Conservation (phyloP, 257 asterid species). For the Ocimum tenuiflorum region DNA sequence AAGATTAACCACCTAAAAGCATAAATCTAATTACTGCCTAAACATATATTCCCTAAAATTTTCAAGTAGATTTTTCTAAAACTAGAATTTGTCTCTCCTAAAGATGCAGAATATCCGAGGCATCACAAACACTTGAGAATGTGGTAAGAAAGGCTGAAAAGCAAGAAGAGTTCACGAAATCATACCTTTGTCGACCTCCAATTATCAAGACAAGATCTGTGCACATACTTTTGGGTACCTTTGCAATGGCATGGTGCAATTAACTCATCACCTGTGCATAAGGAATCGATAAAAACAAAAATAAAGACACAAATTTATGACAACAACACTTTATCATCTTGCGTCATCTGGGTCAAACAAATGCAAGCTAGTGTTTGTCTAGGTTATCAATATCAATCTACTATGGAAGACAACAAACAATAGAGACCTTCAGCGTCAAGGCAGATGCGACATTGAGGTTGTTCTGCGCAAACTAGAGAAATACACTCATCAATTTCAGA, state of each 20-base stretch:
- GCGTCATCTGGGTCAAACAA: constrained; percentile 2
- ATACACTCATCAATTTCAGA: constrained; percentile 42
- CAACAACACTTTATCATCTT: not conserved
- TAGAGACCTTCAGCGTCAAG: constrained; percentile 77
- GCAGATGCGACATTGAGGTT: constrained; percentile 93
- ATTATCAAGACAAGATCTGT: constrained; percentile 94
- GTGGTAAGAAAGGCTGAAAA: not conserved
- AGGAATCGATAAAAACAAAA: constrained; percentile 11
- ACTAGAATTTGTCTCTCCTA: not conserved
- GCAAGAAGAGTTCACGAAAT: not conserved
- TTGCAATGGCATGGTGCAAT: constrained; percentile 98
- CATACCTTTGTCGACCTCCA: constrained; percentile 98
- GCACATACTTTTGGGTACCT: constrained; percentile 97
- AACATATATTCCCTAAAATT: not conserved
- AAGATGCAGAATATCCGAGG: not conserved
- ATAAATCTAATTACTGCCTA: not conserved
- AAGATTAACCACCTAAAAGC: not conserved
- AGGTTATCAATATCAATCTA: not conserved
- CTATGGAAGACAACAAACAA: not conserved
- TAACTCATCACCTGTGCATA: constrained; percentile 75
- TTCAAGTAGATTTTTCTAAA: not conserved
- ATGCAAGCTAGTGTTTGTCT: not conserved
- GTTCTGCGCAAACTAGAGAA: constrained; percentile 58
- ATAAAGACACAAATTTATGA: not conserved
- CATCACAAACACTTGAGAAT: not conserved